Conservation (phyloP, 208 protist species). For the Wallacemonas rigidus region DNA sequence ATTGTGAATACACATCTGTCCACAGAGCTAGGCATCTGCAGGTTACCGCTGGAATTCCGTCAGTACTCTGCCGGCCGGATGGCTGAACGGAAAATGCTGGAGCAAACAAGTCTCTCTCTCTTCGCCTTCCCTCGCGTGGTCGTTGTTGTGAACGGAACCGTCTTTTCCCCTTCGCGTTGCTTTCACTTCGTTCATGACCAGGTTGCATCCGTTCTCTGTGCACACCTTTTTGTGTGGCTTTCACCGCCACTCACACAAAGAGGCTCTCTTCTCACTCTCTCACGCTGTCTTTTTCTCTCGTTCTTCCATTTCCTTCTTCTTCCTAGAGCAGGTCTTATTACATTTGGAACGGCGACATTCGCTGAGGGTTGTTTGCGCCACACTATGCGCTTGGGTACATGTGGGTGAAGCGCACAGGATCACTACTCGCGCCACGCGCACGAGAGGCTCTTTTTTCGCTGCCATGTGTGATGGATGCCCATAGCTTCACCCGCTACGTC, state of each 20-base stretch:
- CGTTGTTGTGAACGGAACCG: too few species aligned
- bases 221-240: not conserved
- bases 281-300: slow-evolving; percentile 7
- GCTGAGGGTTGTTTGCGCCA: too few species aligned
- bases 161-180: too few species aligned
- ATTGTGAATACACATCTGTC: too few species aligned
- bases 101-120: too few species aligned
- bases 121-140: too few species aligned
- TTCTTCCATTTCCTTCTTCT: not conserved
- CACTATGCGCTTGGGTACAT: not conserved
- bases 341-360: too few species aligned
- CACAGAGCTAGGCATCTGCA: not conserved
- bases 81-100: too few species aligned
- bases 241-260: not conserved
- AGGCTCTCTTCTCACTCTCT: slow-evolving; percentile 8
- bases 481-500: slow-evolving; percentile 64
- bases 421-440: not conserved
- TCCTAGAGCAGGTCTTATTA: too few species aligned
- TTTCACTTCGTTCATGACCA: too few species aligned
- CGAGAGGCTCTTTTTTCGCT: slow-evolving; percentile 54
- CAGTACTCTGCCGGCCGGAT: too few species aligned
- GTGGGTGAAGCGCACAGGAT: not conserved
- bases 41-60: not conserved
- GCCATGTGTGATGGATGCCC: slow-evolving; percentile 77
- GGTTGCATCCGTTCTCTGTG: too few species aligned